These are phyloP conservation scores for Schizosaccharomyces osmophilus DNA, from an alignment of 805 yeast genomes.

Conservation along the genomic window DNA sequence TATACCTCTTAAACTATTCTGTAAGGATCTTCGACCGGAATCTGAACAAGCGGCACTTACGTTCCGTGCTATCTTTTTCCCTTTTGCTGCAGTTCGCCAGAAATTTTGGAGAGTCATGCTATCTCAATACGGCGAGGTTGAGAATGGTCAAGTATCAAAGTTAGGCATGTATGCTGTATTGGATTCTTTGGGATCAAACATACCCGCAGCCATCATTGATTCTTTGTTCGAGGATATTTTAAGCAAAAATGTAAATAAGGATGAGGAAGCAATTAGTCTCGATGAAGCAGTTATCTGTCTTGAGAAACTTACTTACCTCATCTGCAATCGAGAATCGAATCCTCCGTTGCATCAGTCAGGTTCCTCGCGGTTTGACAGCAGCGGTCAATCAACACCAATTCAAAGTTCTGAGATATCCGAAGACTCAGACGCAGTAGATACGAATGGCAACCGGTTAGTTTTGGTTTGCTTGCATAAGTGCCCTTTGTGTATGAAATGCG, in stretches of 20 bases:
- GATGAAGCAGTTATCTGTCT: slow-evolving; percentile 33
- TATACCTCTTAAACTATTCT: not conserved
- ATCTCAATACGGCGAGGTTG: slow-evolving; percentile 22
- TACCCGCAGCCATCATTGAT: slow-evolving; percentile 13
- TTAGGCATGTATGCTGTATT: slow-evolving; percentile 41
- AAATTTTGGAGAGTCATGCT: slow-evolving; percentile 48
- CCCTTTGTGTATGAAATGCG: slow-evolving; percentile 51
- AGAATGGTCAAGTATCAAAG: slow-evolving; percentile 23
- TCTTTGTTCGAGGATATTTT: slow-evolving; percentile 10
- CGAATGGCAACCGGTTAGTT: not conserved
- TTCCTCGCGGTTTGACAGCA: not conserved
- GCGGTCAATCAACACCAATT: not conserved
- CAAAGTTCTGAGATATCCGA: not conserved
- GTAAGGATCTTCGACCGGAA: not conserved
- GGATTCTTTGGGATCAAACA: slow-evolving; percentile 34
- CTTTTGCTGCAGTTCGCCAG: slow-evolving; percentile 7
- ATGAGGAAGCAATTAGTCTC: slow-evolving; percentile 23
- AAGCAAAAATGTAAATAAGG: slow-evolving; percentile 6
- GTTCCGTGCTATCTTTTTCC: not conserved
- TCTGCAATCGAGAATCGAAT: not conserved
- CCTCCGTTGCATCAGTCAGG: not conserved
- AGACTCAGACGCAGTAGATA: not conserved
- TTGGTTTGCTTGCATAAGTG: slow-evolving; percentile 39
- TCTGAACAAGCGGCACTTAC: not conserved
- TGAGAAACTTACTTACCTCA: slow-evolving; percentile 15